Base-by-base conservation (phyloP, 768 basidiomycete genomes). In the Leccinum obscurum region DNA sequence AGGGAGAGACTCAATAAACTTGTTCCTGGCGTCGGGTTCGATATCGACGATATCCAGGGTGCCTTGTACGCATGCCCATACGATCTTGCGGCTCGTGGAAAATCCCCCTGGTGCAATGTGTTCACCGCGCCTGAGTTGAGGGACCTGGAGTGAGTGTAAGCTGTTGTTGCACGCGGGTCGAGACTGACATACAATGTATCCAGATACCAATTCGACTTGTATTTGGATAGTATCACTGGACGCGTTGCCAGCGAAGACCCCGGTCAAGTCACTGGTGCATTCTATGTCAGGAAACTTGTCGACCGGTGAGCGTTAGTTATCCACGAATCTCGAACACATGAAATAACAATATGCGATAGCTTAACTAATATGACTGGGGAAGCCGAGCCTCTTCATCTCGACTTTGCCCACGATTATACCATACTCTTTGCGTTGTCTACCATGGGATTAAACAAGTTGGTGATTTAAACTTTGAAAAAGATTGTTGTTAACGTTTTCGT, bases 1-100 rank as follows among this genome's bases (percentile, higher is more conserved):
- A 69, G 69, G 4, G 57, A 65, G 11, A 73, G 77, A 50, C 67
- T 80, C 52, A 76, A 78, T 61, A 51, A 64, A 35, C 64, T 72
- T 35, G 55, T 79, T 11, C 77, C 76, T 0, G 74, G 66, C 0
- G 67, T 77, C n/a, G 62, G 60, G 37, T 69, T 80, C 30, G 65
- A 71, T 11, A 32, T 62, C 6, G 61, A 71, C 41, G 70, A 76
- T 62, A 64, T 70, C 11, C 77, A 66, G 39, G 79, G 79, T 32
- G 77, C 77, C 56, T 69, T 80, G 53, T 78, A 75, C 55, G 77
- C 77, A 20, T 77, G 77, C 54, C 73, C 77, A 35, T 80, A 77
- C 52, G 78, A 79, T 59, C 67, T 76, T 41, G 78, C 78, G 3
- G 73, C 76, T 20, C 62, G 66, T 54, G 61, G 67, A 20, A 53